Evolutionary conservation across 768 basidiomycete species (phyloP).

Genomic region (Favolaschia claudopus): DNA sequence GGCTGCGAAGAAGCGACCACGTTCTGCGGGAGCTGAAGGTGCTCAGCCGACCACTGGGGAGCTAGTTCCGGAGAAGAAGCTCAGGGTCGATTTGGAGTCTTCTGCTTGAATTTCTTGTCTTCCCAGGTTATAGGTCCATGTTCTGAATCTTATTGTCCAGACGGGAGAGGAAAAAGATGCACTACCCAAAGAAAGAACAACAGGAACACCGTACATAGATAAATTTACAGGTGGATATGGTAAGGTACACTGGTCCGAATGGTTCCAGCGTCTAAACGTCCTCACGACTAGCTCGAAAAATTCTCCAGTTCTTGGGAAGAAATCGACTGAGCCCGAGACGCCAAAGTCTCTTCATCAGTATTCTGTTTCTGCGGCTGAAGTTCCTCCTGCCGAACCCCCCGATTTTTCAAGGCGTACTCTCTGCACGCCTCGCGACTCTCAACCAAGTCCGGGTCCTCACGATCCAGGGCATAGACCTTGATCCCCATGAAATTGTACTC

Average conservation of each 20-base stretch:
- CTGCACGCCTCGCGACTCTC: conserved; percentile 73
- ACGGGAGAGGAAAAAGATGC: too few relatives aligned
- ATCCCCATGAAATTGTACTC: conserved; percentile 80
- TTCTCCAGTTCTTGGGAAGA: conserved; percentile 18
- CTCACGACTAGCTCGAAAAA: neutral
- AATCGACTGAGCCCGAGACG: conserved; percentile 31
- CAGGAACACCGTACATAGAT: too few relatives aligned
- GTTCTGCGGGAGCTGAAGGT: neutral
- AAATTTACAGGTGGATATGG: too few relatives aligned
- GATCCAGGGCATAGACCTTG: conserved; percentile 58
- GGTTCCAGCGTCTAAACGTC: neutral
- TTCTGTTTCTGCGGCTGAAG: conserved; percentile 64
- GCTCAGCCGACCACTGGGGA: neutral
- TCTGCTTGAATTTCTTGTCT: too few relatives aligned
- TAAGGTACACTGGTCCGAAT: too few relatives aligned
- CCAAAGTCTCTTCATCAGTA: conserved; percentile 63
- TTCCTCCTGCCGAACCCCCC: conserved; percentile 68
- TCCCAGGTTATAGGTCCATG: too few relatives aligned
- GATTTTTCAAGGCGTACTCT: conserved; percentile 64
- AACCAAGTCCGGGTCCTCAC: conserved; percentile 61
- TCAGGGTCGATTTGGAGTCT: neutral
- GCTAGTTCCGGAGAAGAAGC: conserved; percentile 16
- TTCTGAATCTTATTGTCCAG: too few relatives aligned
- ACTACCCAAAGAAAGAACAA: too few relatives aligned
- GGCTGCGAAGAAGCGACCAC: conserved; percentile 15